phyloP scores from a whole-genome alignment of 805 yeast species.

The Blastobotrys mokoenaii region DNA sequence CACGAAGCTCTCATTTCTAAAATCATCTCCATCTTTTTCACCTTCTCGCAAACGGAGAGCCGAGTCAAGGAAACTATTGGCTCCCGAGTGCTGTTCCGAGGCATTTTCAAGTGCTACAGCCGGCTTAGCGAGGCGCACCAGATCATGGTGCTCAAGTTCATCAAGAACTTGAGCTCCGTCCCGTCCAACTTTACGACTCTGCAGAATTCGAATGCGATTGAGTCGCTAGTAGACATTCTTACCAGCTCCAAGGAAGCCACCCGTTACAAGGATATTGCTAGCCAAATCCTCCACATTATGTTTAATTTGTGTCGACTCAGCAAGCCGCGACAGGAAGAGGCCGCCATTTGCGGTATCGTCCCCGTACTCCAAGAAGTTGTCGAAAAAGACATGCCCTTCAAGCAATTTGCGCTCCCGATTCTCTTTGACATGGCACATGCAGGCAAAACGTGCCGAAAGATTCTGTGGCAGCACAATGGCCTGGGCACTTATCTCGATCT shows the following conservation, averaged over 20 bases:
- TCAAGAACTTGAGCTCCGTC: constrained; percentile 27
- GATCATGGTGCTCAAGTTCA: constrained; percentile 35
- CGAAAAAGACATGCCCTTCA: constrained; percentile 34
- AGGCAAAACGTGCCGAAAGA: constrained; percentile 31
- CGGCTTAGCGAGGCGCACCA: constrained; percentile 28
- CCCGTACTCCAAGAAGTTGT: constrained; percentile 37
- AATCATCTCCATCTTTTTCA: constrained; percentile 33
- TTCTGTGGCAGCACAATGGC: constrained; percentile 33
- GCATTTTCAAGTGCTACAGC: constrained; percentile 22
- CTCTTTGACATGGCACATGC: constrained; percentile 46
- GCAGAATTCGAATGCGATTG: constrained; percentile 33
- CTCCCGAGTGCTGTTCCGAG: constrained; percentile 29
- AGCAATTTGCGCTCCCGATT: constrained; percentile 46
- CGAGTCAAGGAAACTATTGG: constrained; percentile 30
- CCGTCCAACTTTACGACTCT: constrained; percentile 23
- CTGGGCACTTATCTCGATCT: constrained; percentile 33
- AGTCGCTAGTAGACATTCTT: constrained; percentile 33
- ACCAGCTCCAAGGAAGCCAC: constrained; percentile 12
- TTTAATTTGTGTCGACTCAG: constrained; percentile 46
- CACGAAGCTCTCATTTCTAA: constrained; percentile 22
- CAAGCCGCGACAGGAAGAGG: constrained; percentile 36
- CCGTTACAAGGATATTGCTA: constrained; percentile 34
- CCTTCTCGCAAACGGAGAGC: constrained; percentile 40
- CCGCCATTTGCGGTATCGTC: constrained; percentile 40
- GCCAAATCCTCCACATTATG: constrained; percentile 39